Percentiles rank a stretch among this genome's conserved stretches.
These are phyloP conservation scores for Epichloe baconii DNA, from an alignment of 2,329 filamentous ascomycete species.

Conservation along the genomic window DNA sequence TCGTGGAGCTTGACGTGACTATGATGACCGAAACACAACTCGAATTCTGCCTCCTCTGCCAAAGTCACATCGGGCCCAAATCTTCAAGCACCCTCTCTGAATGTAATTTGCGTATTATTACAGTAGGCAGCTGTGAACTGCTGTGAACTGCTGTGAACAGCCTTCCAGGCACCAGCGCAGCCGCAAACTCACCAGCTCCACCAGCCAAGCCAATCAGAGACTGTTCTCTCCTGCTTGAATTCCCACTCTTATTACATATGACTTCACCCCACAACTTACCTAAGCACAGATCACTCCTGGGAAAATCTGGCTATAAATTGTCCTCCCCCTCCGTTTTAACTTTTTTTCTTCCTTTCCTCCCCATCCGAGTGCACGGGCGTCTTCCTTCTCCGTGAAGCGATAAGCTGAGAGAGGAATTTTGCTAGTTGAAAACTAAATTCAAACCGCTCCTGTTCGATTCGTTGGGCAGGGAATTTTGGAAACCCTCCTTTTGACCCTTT, in stretches of 20 bases:
- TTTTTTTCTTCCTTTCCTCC: constrained; percentile 30
- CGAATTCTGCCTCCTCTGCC: too few relatives aligned
- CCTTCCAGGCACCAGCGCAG: not conserved
- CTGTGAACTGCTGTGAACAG: not conserved
- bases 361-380: constrained; percentile 57
- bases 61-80: too few relatives aligned
- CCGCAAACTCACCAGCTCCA: not conserved
- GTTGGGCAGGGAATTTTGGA: constrained; percentile 62
- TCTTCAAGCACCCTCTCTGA: not conserved
- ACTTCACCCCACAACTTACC: constrained; percentile 3
- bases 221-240: not conserved
- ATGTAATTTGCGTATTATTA: not conserved
- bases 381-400: constrained; percentile 47
- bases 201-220: constrained; percentile 3
- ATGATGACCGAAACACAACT: too few relatives aligned
- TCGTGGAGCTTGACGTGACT: too few relatives aligned
- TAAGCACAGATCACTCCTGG: constrained; percentile 1
- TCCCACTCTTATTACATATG: too few relatives aligned
- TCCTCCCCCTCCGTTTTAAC: constrained; percentile 12
- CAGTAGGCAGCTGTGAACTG: not conserved
- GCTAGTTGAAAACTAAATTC: constrained; percentile 76
- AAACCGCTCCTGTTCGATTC: constrained; percentile 58
- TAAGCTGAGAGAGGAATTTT: constrained; percentile 69
- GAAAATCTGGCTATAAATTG: constrained; percentile 20
- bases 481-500: constrained; percentile 21